phyloP scores from a whole-genome alignment of 2,329 filamentous ascomycete species.

The Pyrenochaeta sp. region DNA sequence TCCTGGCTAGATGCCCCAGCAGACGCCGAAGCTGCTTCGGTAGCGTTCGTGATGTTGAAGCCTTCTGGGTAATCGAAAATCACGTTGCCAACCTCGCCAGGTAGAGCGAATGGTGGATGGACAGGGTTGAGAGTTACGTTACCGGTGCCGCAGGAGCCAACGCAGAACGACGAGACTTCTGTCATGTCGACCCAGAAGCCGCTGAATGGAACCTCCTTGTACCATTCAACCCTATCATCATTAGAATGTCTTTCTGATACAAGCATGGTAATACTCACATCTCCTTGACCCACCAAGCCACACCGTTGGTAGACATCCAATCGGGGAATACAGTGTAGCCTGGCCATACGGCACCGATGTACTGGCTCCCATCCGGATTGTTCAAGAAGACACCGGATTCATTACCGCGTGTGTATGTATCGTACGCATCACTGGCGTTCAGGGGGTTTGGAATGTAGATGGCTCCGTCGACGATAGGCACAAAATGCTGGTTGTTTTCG shows the following conservation, averaged over 20 bases:
- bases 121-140: slow-evolving; percentile 73
- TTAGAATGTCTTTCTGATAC: slow-evolving; percentile 4
- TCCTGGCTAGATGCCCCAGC: slow-evolving; percentile 62
- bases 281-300: slow-evolving; percentile 67
- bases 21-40: slow-evolving; percentile 69
- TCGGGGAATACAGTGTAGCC: slow-evolving; percentile 69
- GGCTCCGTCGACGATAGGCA: slow-evolving; percentile 69
- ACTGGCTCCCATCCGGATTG: slow-evolving; percentile 64
- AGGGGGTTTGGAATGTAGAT: slow-evolving; percentile 77
- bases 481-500: slow-evolving; percentile 64
- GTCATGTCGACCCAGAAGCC: slow-evolving; percentile 69
- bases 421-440: slow-evolving; percentile 69
- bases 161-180: slow-evolving; percentile 71
- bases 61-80: slow-evolving; percentile 72
- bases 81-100: slow-evolving; percentile 69
- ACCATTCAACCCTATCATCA: slow-evolving; percentile 50
- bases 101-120: slow-evolving; percentile 71
- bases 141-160: slow-evolving; percentile 74
- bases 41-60: slow-evolving; percentile 73
- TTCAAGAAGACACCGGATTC: slow-evolving; percentile 60
- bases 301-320: slow-evolving; percentile 66
- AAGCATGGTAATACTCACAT: slow-evolving; percentile 45
- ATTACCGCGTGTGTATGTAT: slow-evolving; percentile 60
- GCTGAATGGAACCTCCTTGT: slow-evolving; percentile 63
- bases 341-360: slow-evolving; percentile 66